These are phyloP conservation scores for Cladosporium phlei DNA, from an alignment of 2,329 filamentous ascomycete species.

Conservation along the genomic window DNA sequence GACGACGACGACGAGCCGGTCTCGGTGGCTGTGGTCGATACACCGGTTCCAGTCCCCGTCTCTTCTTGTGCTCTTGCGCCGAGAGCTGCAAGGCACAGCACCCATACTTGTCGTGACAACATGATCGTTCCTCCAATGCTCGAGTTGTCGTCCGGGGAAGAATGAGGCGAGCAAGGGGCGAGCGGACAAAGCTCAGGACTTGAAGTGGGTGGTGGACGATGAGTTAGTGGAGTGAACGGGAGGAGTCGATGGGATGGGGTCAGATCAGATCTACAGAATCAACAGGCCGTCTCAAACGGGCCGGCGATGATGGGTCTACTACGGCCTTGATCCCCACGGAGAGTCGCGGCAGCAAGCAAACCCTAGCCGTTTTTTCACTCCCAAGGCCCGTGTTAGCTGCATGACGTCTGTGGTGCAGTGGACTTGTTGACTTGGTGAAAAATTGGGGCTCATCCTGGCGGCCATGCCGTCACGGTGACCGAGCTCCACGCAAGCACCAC, in stretches of 20 bases:
- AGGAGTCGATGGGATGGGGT: too few relatives aligned
- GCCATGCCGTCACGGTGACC: background rate
- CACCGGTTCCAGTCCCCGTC: constrained; percentile 17
- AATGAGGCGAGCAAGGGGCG: too few relatives aligned
- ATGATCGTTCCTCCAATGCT: constrained; percentile 20
- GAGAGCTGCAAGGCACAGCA: constrained; percentile 33
- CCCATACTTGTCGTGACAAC: constrained; percentile 27
- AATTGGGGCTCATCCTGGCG: background rate
- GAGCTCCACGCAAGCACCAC: constrained; percentile 8
- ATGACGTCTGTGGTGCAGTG: constrained; percentile 3
- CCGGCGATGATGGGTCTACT: background rate
- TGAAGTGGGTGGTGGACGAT: too few relatives aligned
- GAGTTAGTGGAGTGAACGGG: background rate
- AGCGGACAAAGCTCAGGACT: too few relatives aligned
- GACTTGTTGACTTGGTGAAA: background rate
- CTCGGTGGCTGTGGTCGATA: constrained; percentile 26
- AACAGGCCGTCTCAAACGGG: background rate
- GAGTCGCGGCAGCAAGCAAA: background rate
- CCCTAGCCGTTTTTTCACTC: background rate
- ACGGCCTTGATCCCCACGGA: constrained; percentile 1
- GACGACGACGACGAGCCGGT: constrained; percentile 16
- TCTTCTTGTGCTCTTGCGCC: constrained; percentile 28
- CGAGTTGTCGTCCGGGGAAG: too few relatives aligned
- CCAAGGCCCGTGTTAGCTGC: constrained; percentile 8
- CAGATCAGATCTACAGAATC: constrained; percentile 1